Base-by-base conservation (phyloP, 1,139 yeast genomes). In the Yamadazyma spencermartinsiae region DNA sequence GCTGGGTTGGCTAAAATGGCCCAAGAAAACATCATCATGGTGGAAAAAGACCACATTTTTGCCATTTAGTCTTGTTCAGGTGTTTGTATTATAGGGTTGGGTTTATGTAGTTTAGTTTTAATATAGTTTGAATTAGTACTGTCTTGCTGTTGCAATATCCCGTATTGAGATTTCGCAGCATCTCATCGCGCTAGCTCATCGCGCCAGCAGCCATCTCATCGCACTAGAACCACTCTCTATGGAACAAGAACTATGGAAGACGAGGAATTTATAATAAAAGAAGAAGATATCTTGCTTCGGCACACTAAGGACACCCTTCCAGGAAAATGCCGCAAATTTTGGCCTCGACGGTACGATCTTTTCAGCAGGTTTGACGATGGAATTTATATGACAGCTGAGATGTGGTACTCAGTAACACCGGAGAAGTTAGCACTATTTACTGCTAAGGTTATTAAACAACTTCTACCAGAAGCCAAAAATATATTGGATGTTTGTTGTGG, bases 351-450 rank as follows among this genome's bases (percentile, higher is more conserved):
- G 31, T 76, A 82, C 54, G 51, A 56, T 15, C 60, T 87, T 25
- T 88, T 87, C 56, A 61, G 75, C 9, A 65, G 60, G 43, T 86
- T 66, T 52, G 87, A 85, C 48, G 77, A 82, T 4, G 95, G 96
- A 0, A 71, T 89, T 10, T 71, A 74, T 49, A 67, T 94, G 68
- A 84, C 86, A 1, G 68, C 79, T 10, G 95, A 85, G 51, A 72
- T 89, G 41, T 88, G 96, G 96, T 92, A 73, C 58, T 84, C 95
- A 40, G 96, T 89, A 4, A 92, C 98, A 0, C 95, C 97, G 0
- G 98, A 92, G 55, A 53, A 60, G 2, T 63, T 86, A 4, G 95
- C 96, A 0, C 61, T 65, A 18, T 79, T 79, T 51, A 62, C 79
- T 0, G 90, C 96, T 0, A 66, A 70, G 35, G 72, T 83, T 41